Conservation (phyloP, 257 asterid species). For the Catharanthus roseus region DNA sequence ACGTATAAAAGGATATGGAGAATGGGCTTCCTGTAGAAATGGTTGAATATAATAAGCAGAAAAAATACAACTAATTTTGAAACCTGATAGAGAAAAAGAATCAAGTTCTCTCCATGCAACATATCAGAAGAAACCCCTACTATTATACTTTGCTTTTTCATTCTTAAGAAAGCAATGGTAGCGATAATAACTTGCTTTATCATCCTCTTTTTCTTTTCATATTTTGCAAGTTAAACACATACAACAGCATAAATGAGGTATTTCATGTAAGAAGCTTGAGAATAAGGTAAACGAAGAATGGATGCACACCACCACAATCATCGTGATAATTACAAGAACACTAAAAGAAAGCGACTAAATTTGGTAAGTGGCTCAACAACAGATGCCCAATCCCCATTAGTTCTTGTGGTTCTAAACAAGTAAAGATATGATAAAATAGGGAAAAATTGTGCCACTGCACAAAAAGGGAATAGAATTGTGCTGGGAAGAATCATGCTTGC, state of each 20-base stretch:
- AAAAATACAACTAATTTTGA: neutral
- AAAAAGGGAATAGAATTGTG: neutral
- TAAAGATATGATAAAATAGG: neutral
- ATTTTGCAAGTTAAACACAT: neutral
- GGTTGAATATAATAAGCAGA: neutral
- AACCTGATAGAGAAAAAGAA: neutral
- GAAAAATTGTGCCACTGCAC: neutral
- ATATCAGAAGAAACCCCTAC: neutral
- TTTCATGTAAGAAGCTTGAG: neutral
- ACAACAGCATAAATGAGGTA: neutral
- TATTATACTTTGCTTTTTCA: too few species aligned
- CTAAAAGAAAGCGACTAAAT: too few species aligned
- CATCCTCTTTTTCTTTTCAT: neutral
- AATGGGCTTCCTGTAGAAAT: constrained; percentile 73
- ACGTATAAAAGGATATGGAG: constrained; percentile 57
- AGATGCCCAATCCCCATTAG: too few species aligned
- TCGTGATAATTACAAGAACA: constrained; percentile 1
- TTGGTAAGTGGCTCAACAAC: too few species aligned
- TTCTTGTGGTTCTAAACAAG: neutral
- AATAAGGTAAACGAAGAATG: neutral
- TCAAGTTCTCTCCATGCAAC: neutral
- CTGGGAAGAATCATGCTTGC: neutral
- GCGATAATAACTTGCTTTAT: neutral
- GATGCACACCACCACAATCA: too few species aligned
- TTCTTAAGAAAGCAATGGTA: neutral